Conservation (phyloP, 1,139 yeast genomes). For the Sugiyamaella japonica region DNA sequence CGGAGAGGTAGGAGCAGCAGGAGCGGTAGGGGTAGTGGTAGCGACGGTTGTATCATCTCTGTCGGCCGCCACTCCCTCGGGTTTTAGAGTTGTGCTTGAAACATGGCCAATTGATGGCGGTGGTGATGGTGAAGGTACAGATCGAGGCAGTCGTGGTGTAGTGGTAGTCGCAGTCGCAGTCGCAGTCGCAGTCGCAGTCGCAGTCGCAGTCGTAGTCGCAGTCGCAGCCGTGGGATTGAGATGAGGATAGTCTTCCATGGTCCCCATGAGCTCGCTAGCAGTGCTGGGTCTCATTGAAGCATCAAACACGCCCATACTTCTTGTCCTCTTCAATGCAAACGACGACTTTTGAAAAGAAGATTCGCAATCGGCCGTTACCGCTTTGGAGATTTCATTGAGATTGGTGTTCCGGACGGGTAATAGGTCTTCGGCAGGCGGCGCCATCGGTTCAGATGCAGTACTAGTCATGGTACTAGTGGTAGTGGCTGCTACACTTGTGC, state of each 20-base stretch:
- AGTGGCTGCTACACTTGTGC: constrained; percentile 1
- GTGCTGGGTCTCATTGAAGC: constrained; percentile 23
- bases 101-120: constrained; percentile 5
- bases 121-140: background rate
- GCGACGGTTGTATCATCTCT: background rate
- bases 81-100: constrained; percentile 5
- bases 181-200: too few species aligned
- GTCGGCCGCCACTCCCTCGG: background rate
- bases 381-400: constrained; percentile 41
- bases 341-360: constrained; percentile 71
- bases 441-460: background rate
- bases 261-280: constrained; percentile 25
- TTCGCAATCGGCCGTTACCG: constrained; percentile 69
- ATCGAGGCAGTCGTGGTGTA: background rate
- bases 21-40: too few species aligned
- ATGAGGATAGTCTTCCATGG: constrained; percentile 31
- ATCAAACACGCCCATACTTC: constrained; percentile 80
- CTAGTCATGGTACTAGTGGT: background rate
- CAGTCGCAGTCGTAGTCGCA: too few species aligned
- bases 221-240: constrained; percentile 16
- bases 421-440: background rate
- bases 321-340: constrained; percentile 75
- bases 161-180: background rate
- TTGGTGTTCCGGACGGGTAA: constrained; percentile 24
- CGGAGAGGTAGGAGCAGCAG: background rate